Conservation (phyloP, 108 stramenopile genomes). For the Nitzschia sp. region DNA sequence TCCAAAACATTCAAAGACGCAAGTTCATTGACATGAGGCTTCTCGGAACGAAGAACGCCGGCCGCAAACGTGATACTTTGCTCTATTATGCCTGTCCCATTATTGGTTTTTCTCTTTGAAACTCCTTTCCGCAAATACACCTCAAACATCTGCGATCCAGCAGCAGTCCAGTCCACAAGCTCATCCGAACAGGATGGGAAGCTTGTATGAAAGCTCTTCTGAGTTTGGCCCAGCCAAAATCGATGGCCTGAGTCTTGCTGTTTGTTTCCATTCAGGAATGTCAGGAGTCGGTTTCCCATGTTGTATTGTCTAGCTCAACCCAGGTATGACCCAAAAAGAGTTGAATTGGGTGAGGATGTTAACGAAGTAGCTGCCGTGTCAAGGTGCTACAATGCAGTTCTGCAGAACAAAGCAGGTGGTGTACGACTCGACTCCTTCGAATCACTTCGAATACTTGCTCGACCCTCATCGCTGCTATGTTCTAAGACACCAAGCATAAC, state of each 20-base stretch:
- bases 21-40: neutral
- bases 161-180: slow-evolving; percentile 31
- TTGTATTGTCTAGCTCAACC: too few relatives aligned
- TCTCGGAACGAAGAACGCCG: neutral
- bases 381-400: too few relatives aligned
- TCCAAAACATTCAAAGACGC: neutral
- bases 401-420: too few relatives aligned
- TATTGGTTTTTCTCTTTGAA: neutral
- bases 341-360: too few relatives aligned
- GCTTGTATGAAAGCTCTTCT: neutral
- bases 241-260: neutral
- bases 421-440: too few relatives aligned
- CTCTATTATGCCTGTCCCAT: neutral
- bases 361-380: too few relatives aligned
- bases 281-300: neutral
- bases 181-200: slow-evolving; percentile 34
- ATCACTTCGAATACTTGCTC: too few relatives aligned
- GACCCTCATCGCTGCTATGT: too few relatives aligned
- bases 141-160: slow-evolving; percentile 12
- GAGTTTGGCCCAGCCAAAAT: neutral
- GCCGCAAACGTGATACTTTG: neutral
- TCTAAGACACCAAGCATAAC: too few relatives aligned
- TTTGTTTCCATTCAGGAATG: neutral
- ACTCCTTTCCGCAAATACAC: neutral
- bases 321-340: too few relatives aligned